Conservation (phyloP, 352 stramenopile species). For the Pythium folliculosum region DNA sequence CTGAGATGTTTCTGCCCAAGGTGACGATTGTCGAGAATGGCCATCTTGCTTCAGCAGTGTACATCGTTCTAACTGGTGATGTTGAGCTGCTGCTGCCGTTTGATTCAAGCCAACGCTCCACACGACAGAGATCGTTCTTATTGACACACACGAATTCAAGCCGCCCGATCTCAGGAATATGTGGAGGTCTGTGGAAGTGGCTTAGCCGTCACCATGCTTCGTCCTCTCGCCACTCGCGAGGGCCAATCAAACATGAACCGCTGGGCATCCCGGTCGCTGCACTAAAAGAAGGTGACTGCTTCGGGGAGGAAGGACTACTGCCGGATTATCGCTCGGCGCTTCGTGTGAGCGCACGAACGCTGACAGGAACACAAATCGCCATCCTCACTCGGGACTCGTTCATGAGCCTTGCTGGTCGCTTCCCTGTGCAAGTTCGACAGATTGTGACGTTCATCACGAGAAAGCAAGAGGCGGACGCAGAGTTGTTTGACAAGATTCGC, state of each 20-base stretch:
- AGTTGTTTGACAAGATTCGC: conserved; percentile 21
- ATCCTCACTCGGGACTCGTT: conserved; percentile 13
- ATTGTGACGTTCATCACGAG: conserved; percentile 24
- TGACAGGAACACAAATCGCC: conserved; percentile 21
- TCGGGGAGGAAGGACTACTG: conserved; percentile 52
- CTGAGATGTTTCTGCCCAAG: conserved; percentile 59
- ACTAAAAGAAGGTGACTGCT: conserved; percentile 54
- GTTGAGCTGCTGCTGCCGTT: conserved; percentile 51
- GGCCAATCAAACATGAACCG: background rate
- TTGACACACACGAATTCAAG: background rate
- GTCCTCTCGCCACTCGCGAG: background rate
- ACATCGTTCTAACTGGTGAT: conserved; percentile 58
- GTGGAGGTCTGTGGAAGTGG: no score
- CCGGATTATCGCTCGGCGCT: conserved; percentile 11
- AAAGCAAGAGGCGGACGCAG: conserved; percentile 17
- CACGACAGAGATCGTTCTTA: conserved; percentile 5
- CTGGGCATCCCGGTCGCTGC: conserved; percentile 42
- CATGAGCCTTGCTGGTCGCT: conserved; percentile 20
- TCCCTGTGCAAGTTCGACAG: conserved; percentile 22
- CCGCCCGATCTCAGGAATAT: no score
- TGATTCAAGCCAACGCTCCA: conserved; percentile 7
- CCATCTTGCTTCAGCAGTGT: conserved; percentile 53
- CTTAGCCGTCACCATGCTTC: background rate
- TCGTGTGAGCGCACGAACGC: conserved; percentile 24
- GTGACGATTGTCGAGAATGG: conserved; percentile 56